phyloP scores from a whole-genome alignment of 2,329 filamentous ascomycete genomes.

The Phyllachora maydis region DNA sequence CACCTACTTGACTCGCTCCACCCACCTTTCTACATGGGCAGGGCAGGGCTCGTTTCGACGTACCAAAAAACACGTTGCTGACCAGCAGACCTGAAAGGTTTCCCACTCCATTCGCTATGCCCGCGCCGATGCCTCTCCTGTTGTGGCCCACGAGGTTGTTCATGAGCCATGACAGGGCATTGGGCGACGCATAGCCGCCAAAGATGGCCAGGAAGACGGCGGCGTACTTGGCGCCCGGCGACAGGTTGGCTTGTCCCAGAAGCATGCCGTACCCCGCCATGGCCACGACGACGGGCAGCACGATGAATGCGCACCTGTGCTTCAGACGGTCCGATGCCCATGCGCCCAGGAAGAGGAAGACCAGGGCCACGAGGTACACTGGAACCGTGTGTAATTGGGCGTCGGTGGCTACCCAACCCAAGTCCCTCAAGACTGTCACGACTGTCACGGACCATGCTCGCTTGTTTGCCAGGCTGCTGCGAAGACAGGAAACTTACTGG shows the following conservation, averaged over 20 bases:
- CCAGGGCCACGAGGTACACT: constrained; percentile 13
- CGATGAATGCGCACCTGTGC: constrained; percentile 14
- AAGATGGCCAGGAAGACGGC: constrained; percentile 14
- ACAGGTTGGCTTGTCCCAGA: constrained; percentile 9
- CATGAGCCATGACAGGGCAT: constrained; percentile 22
- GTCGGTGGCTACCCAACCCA: constrained; percentile 14
- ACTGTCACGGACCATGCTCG: too few species aligned
- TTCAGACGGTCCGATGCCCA: constrained; percentile 12
- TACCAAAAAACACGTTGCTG: constrained; percentile 13
- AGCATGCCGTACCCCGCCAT: constrained; percentile 14
- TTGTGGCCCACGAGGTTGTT: constrained; percentile 31
- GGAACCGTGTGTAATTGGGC: constrained; percentile 17
- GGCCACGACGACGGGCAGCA: constrained; percentile 9
- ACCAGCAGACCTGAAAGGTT: constrained; percentile 19
- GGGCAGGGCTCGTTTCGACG: not conserved
- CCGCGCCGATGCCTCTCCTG: constrained; percentile 26
- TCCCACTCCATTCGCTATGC: constrained; percentile 25
- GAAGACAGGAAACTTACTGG: too few species aligned
- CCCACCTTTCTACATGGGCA: not conserved
- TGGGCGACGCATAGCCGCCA: constrained; percentile 13
- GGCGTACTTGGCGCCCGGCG: constrained; percentile 12
- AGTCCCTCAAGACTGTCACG: constrained; percentile 17
- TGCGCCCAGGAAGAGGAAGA: constrained; percentile 11
- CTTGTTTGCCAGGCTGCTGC: too few species aligned
- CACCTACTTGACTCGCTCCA: not conserved